Percentiles rank a stretch among this genome's conserved stretches.
Evolutionary conservation across 805 yeast species (phyloP).

Genomic region (Wickerhamiella cacticola): DNA sequence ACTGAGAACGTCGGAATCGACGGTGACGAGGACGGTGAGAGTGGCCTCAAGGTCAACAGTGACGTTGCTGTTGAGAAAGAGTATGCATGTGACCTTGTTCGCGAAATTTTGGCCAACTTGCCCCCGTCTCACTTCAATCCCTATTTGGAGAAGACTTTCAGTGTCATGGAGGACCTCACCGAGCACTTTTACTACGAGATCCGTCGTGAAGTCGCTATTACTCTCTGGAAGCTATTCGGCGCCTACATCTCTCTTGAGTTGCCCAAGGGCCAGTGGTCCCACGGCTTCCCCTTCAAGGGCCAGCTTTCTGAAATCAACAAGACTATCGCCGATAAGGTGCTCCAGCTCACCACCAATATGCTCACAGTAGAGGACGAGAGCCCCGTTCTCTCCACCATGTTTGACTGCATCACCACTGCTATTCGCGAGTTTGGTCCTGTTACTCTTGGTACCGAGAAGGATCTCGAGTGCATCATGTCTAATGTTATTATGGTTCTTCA

Average conservation of each 20-base stretch:
- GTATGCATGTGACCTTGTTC: slow-evolving; percentile 76
- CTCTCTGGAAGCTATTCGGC: slow-evolving; percentile 72
- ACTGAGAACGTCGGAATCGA: slow-evolving; percentile 32
- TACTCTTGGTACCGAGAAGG: slow-evolving; percentile 43
- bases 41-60: slow-evolving; percentile 75
- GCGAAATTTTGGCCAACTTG: slow-evolving; percentile 63
- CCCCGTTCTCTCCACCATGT: slow-evolving; percentile 63
- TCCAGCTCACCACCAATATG: slow-evolving; percentile 50
- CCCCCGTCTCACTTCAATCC: slow-evolving; percentile 40
- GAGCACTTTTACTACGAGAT: slow-evolving; percentile 77
- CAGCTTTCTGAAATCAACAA: slow-evolving; percentile 36
- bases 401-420: slow-evolving; percentile 62
- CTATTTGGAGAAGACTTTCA: slow-evolving; percentile 20
- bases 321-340: slow-evolving; percentile 50
- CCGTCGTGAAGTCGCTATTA: slow-evolving; percentile 71
- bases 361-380: slow-evolving; percentile 75
- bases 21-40: slow-evolving; percentile 45
- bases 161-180: slow-evolving; percentile 57
- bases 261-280: slow-evolving; percentile 24
- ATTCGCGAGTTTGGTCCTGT: slow-evolving; percentile 58
- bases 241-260: slow-evolving; percentile 37
- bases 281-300: slow-evolving; percentile 26
- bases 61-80: slow-evolving; percentile 95
- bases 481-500: slow-evolving; percentile 62
- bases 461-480: slow-evolving; percentile 55